phyloP scores from a whole-genome alignment of 495 filamentous ascomycete genomes.

The Lophiotrema nucula region DNA sequence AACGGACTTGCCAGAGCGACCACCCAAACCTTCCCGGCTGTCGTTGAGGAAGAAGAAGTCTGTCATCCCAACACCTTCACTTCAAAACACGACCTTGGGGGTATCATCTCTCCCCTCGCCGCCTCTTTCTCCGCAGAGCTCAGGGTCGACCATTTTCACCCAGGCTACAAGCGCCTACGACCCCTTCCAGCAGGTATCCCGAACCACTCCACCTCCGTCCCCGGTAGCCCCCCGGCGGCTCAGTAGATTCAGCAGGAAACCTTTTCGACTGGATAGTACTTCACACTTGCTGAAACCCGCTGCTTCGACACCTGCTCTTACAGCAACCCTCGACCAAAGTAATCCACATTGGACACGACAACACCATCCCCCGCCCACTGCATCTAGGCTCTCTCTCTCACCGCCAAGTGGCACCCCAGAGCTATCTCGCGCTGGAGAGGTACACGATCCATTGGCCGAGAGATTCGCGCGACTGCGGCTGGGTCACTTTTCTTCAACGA shows the following conservation, averaged over 20 bases:
- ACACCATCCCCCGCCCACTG: too few relatives aligned
- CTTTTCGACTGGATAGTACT: slow-evolving; percentile 1
- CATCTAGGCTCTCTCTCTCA: too few relatives aligned
- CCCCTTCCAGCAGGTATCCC: neutral
- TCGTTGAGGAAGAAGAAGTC: neutral
- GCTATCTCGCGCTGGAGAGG: too few relatives aligned
- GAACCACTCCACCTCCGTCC: neutral
- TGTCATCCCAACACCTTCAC: neutral
- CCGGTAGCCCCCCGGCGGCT: neutral
- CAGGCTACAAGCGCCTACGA: too few relatives aligned
- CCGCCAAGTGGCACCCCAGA: too few relatives aligned
- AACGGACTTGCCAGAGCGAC: slow-evolving; percentile 6
- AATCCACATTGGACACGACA: too few relatives aligned
- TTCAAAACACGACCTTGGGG: neutral
- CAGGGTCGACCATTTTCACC: neutral
- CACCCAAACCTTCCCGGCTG: neutral
- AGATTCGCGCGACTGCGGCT: too few relatives aligned
- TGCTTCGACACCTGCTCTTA: too few relatives aligned
- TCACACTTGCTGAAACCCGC: neutral
- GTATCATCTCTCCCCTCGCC: neutral
- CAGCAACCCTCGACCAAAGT: too few relatives aligned
- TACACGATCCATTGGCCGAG: too few relatives aligned
- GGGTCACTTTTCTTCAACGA: too few relatives aligned
- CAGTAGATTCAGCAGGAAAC: neutral
- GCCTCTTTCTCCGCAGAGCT: neutral